Percentiles rank a stretch among this genome's conserved stretches.
phyloP scores from a whole-genome alignment of 2,329 filamentous ascomycete genomes.

The Epicoccum nigrum region DNA sequence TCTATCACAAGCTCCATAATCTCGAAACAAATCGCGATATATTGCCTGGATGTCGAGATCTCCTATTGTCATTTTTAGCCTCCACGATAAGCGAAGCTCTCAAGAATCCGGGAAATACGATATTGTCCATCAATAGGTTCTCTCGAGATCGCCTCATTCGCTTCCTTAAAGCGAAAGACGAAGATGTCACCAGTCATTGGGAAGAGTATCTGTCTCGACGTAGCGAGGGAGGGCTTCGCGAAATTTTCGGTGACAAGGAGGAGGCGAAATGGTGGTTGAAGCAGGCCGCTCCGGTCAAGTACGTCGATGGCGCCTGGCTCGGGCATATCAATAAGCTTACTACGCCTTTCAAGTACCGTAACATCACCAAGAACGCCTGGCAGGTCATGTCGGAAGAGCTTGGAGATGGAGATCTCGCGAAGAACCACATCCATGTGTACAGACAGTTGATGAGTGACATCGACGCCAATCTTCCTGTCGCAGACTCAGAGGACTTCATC shows the following conservation, averaged over 20 bases:
- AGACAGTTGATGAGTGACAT: constrained; percentile 42
- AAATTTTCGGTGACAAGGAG: constrained; percentile 46
- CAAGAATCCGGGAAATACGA: constrained; percentile 24
- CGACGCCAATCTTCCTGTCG: constrained; percentile 40
- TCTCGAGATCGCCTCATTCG: constrained; percentile 24
- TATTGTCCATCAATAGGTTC: constrained; percentile 43
- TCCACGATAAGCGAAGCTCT: constrained; percentile 38
- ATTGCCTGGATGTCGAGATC: constrained; percentile 40
- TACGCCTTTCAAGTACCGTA: constrained; percentile 51
- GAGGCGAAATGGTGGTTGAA: constrained; percentile 52
- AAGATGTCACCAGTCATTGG: constrained; percentile 40
- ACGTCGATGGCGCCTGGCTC: constrained; percentile 59
- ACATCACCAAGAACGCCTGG: constrained; percentile 54
- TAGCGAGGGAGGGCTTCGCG: constrained; percentile 40
- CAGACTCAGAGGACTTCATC: constrained; percentile 40
- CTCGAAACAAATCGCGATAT: constrained; percentile 48
- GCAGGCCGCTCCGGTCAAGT: constrained; percentile 53
- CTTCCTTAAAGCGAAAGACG: constrained; percentile 45
- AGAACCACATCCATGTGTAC: constrained; percentile 54
- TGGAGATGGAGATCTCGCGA: constrained; percentile 55
- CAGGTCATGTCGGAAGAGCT: constrained; percentile 59
- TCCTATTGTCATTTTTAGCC: constrained; percentile 46
- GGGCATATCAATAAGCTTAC: constrained; percentile 54
- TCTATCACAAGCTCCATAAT: constrained; percentile 53
- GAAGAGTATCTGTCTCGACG: constrained; percentile 46